Evolutionary conservation across 2,329 filamentous ascomycete species (phyloP).

Genomic region (Hypomyces perniciosus): DNA sequence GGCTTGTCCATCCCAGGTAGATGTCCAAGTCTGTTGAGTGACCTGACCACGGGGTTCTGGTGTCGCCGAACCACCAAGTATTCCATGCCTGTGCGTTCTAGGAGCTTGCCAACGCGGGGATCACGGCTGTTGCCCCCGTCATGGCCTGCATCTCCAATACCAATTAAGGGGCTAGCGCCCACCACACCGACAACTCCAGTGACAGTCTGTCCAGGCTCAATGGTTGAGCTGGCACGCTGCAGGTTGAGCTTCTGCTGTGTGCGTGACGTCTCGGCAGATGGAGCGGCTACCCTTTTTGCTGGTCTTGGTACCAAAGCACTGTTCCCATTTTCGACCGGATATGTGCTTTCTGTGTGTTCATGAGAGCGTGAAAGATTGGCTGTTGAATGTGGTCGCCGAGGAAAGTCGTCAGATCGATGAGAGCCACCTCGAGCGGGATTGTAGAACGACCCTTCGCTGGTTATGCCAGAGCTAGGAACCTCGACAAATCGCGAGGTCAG

Average conservation of each 20-base stretch:
- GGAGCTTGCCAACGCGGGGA: conserved; percentile 56
- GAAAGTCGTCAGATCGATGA: conserved; percentile 27
- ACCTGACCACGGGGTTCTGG: conserved; percentile 63
- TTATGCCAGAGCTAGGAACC: conserved; percentile 42
- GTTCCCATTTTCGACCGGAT: conserved; percentile 30
- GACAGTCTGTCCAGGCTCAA: conserved; percentile 54
- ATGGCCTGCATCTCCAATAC: conserved; percentile 49
- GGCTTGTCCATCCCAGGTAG: conserved; percentile 48
- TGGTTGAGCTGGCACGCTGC: conserved; percentile 65
- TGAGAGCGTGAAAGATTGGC: conserved; percentile 27
- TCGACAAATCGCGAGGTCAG: conserved; percentile 57
- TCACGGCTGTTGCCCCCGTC: conserved; percentile 48
- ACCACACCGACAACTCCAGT: conserved; percentile 31
- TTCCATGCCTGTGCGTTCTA: conserved; percentile 65
- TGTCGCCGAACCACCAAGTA: conserved; percentile 69
- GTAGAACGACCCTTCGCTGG: conserved; percentile 49
- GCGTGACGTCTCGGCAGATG: conserved; percentile 52
- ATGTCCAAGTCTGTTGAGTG: conserved; percentile 41
- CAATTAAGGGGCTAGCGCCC: conserved; percentile 42
- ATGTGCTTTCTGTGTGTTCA: conserved; percentile 19
- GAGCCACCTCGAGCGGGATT: conserved; percentile 28
- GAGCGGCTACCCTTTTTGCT: conserved; percentile 34
- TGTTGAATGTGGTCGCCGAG: conserved; percentile 38
- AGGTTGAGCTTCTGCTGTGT: conserved; percentile 73
- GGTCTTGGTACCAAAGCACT: conserved; percentile 43